A percentile compares a stretch with the other conserved stretches of the same genome.
Conservation (phyloP, 345 rosid species). For the Garcia nutans region DNA sequence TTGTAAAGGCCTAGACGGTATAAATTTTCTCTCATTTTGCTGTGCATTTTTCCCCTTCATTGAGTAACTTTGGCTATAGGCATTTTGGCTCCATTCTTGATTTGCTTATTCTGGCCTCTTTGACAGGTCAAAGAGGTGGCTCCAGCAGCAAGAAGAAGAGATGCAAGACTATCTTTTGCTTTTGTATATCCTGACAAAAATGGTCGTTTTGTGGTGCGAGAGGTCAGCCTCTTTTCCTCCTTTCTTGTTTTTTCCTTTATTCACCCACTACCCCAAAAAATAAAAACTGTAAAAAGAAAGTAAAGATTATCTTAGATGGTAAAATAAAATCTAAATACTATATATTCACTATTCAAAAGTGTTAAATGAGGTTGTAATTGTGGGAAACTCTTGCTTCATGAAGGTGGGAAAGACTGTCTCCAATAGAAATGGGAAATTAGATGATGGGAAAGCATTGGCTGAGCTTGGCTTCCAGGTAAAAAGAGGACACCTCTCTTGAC, state of each 20-base stretch:
- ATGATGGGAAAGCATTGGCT: slow-evolving; percentile 70
- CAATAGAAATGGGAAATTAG: slow-evolving; percentile 62
- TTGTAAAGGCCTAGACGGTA: not conserved
- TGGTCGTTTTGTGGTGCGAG: slow-evolving; percentile 72
- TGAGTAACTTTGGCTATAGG: not conserved
- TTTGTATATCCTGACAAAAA: slow-evolving; percentile 81
- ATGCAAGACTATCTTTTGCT: slow-evolving; percentile 87
- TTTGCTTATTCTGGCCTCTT: slow-evolving; percentile 5
- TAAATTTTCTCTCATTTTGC: not conserved
- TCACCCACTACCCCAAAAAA: not conserved
- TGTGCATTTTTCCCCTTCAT: not conserved
- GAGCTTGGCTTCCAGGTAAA: slow-evolving; percentile 80
- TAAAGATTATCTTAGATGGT: not conserved
- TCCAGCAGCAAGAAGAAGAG: slow-evolving; percentile 85
- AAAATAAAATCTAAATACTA: not conserved
- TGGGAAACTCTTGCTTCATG: slow-evolving; percentile 18
- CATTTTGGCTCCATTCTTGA: not conserved
- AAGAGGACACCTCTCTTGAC: not conserved
- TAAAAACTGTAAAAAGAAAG: no score
- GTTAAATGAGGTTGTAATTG: slow-evolving; percentile 15
- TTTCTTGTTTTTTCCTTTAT: not conserved
- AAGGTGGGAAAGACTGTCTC: slow-evolving; percentile 85
- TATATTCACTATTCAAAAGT: not conserved
- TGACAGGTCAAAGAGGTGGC: slow-evolving; percentile 86
- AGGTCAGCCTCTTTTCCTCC: slow-evolving; percentile 40